Conservation (phyloP, 306 rosid species). For the Medicago lupulina region DNA sequence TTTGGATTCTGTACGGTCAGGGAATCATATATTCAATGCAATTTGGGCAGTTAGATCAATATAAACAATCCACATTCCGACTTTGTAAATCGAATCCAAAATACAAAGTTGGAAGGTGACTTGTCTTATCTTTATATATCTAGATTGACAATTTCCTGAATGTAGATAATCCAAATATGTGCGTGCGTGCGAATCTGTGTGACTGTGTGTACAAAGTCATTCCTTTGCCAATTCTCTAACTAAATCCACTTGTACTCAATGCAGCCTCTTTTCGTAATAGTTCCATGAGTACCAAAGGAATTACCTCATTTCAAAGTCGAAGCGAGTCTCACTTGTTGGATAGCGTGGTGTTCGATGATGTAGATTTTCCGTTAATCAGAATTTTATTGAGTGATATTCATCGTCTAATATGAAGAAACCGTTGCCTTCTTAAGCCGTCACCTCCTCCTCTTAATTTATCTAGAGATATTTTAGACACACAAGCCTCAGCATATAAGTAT, state of each 20-base stretch:
- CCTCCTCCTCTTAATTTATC: conserved; percentile 9
- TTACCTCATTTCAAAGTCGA: conserved; percentile 42
- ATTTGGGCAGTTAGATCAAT: neutral
- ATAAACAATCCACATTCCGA: neutral
- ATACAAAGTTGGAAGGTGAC: neutral
- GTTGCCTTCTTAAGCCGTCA: neutral
- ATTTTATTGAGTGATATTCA: conserved; percentile 29
- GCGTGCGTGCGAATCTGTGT: neutral
- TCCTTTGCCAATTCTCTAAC: conserved; percentile 28
- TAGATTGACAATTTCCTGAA: neutral
- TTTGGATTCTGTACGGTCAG: neutral
- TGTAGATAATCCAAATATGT: neutral
- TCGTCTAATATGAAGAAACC: conserved; percentile 28
- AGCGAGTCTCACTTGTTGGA: conserved; percentile 36
- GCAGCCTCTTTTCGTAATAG: conserved; percentile 81
- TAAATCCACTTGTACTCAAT: conserved; percentile 12
- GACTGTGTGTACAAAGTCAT: neutral
- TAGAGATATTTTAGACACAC: conserved; percentile 36
- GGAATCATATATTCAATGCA: neutral
- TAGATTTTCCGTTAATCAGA: conserved; percentile 19
- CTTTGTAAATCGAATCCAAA: neutral
- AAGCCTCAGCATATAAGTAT: conserved; percentile 25
- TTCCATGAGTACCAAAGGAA: conserved; percentile 57
- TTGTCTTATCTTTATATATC: neutral
- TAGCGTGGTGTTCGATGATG: conserved; percentile 29